Percentiles rank a stretch among this genome's conserved stretches.
Evolutionary conservation across 306 rosid genomes (phyloP).

Genomic region (Lathyrus aphaca): DNA sequence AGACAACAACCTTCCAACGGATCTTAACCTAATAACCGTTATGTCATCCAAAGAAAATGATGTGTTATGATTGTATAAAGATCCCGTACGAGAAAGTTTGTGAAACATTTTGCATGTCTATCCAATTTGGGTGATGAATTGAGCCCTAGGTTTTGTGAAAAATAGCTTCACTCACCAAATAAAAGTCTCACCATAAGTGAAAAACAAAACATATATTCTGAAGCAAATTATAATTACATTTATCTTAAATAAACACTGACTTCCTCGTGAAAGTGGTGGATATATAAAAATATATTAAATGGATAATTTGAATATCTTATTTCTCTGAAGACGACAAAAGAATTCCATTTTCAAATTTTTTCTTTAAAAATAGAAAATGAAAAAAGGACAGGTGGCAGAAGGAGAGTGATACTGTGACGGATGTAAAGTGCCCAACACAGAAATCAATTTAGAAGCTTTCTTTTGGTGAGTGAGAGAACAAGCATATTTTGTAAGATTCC

Average conservation of each 20-base stretch:
- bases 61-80: too few species aligned
- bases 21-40: too few species aligned
- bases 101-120: too few species aligned
- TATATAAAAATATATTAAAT: neutral
- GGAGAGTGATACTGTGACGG: conserved; percentile 36
- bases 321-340: neutral
- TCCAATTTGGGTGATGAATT: too few species aligned
- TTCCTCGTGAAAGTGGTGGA: neutral
- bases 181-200: too few species aligned
- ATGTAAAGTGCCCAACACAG: conserved; percentile 29
- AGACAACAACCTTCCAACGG: too few species aligned
- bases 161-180: too few species aligned
- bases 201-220: too few species aligned
- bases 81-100: too few species aligned
- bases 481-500: conserved; percentile 28
- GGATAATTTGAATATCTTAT: conserved; percentile 14
- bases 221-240: too few species aligned
- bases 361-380: neutral
- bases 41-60: too few species aligned
- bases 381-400: conserved; percentile 39
- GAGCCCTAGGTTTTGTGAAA: too few species aligned
- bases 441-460: conserved; percentile 5
- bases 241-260: neutral
- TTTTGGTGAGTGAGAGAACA: neutral
- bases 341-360: neutral